Conservation (phyloP, 2,329 filamentous ascomycete genomes). For the Nakataea oryzae region DNA sequence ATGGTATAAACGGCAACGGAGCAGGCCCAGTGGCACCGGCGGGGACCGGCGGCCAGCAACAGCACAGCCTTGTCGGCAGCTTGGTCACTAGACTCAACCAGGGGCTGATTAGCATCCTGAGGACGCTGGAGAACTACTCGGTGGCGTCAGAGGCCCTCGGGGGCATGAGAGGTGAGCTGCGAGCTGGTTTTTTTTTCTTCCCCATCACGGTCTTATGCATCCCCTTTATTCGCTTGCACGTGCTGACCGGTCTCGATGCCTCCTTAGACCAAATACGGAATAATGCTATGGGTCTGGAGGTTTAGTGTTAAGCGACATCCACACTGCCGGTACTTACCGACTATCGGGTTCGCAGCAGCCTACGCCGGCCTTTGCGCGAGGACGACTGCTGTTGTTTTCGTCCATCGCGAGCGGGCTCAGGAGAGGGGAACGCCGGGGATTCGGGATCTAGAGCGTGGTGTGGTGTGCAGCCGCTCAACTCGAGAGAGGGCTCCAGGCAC, state of each 20-base stretch:
- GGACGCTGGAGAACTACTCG: conserved; percentile 31
- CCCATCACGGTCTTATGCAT: neutral
- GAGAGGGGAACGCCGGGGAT: neutral
- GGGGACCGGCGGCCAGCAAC: conserved; percentile 1
- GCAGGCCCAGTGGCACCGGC: conserved; percentile 5
- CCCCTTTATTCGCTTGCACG: neutral
- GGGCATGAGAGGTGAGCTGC: conserved; percentile 29
- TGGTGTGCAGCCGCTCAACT: neutral
- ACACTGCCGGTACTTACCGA: neutral
- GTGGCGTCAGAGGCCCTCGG: conserved; percentile 32
- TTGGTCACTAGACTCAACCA: conserved; percentile 28
- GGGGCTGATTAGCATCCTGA: conserved; percentile 28
- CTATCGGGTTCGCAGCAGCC: neutral
- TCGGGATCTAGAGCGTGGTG: neutral
- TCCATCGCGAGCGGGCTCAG: neutral
- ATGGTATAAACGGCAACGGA: conserved; percentile 9
- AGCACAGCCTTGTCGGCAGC: conserved; percentile 15
- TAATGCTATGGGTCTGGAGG: neutral
- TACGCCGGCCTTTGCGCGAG: neutral
- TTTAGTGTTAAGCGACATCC: neutral
- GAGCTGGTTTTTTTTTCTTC: neutral
- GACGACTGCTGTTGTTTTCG: neutral
- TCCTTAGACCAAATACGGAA: neutral
- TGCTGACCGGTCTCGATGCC: neutral
- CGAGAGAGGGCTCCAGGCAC: neutral